phyloP scores from a whole-genome alignment of 148 eudicot species.

The Selenicereus undatus region DNA sequence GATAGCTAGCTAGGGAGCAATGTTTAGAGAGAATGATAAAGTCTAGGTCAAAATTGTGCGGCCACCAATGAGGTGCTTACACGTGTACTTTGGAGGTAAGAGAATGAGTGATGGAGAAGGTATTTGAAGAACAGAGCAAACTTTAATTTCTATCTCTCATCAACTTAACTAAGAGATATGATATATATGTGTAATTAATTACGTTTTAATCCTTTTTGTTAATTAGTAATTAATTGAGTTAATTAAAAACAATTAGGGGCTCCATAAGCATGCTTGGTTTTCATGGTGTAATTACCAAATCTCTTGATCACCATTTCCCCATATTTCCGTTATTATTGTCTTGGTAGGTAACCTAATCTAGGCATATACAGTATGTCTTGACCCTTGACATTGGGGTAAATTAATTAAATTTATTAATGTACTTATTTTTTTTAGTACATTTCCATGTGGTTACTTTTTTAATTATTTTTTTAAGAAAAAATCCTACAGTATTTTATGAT shows the following conservation, averaged over 20 bases:
- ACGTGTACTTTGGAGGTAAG: not conserved
- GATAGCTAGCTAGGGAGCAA: not conserved
- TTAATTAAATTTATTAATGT: not conserved
- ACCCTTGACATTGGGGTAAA: not conserved
- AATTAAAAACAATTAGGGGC: not conserved
- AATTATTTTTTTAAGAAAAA: too few species aligned
- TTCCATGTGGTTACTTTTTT: too few species aligned
- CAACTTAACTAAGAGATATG: not conserved
- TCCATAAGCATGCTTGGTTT: not conserved
- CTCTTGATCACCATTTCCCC: not conserved
- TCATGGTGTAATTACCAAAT: not conserved
- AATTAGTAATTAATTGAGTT: not conserved
- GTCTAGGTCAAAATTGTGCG: not conserved
- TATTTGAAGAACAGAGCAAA: constrained; percentile 11
- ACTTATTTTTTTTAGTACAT: not conserved
- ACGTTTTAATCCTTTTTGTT: not conserved
- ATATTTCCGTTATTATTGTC: constrained; percentile 12
- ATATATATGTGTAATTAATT: constrained; percentile 1
- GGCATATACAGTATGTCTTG: not conserved
- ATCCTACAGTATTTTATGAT: too few species aligned
- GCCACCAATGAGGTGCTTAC: not conserved
- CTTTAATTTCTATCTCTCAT: constrained; percentile 9
- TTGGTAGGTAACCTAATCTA: not conserved
- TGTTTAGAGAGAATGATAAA: not conserved
- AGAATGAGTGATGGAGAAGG: constrained; percentile 18